Base-by-base conservation (phyloP, 441 rosid genomes). In the Raphanus hybrid region DNA sequence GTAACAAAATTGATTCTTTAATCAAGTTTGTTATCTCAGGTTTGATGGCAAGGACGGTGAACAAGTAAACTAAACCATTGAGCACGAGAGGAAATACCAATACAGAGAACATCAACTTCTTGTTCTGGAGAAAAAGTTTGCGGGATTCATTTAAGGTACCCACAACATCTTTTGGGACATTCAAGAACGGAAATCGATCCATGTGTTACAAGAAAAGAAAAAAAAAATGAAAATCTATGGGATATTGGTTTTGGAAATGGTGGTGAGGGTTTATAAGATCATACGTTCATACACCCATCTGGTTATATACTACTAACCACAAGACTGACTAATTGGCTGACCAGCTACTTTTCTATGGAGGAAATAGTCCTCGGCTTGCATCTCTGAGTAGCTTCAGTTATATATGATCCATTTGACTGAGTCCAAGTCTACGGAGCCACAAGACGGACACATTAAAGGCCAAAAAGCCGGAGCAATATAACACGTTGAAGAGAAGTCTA, bases 61-160 rank as follows among this genome's bases (percentile, higher is more conserved):
- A 20, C 27, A 84, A 10, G 75, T 16, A 67, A 5, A 80, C 69
- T 14, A 76, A 1, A 57, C 77, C 77, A 20, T 68, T 35, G 67
- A 82, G 41, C 60, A 70, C 57, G 81, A 82, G 69, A 67, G 75
- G 64, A 11, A 82, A 35, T 1, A 80, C 4, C 70, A 79, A 72
- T 27, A 88, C 75, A 20, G 69, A 80, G 71, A 81, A 63, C 84
- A 85, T 83, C n/a, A 87, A 77, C 70, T 66, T 82, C 50, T 73
- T 81, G 77, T 87, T 84, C 71, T 80, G 83, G 78, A 55, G 15
- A 63, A 75, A 81, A 64, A 85, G 77, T 76, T 80, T 79, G 78
- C 75, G 58, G 57, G 84, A 52, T 45, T 82, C 83, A 23, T 70
- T 74, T 58, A 88, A 75, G 63, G 81, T 78, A 67, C 75, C 75